Percentiles rank a stretch among this genome's conserved stretches.
Conservation (phyloP, 129 eudicot species). For the Flaveria trinervia region DNA sequence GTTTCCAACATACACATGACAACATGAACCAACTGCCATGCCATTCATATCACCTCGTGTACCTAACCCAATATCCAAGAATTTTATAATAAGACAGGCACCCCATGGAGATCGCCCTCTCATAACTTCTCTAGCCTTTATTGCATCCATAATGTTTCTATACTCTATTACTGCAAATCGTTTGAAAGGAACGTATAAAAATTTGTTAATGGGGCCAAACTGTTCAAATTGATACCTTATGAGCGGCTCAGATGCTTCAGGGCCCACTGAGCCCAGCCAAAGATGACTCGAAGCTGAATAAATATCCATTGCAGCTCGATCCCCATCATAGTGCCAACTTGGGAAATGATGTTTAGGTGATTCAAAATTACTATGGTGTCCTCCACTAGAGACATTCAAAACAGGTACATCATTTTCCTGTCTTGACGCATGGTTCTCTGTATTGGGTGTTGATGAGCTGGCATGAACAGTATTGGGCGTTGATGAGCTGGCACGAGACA, state of each 20-base stretch:
- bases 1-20: constrained; percentile 77
- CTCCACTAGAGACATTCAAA: constrained; percentile 45
- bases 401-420: constrained; percentile 37
- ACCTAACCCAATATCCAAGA: constrained; percentile 80
- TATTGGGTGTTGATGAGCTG: constrained; percentile 23
- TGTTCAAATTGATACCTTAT: constrained; percentile 73
- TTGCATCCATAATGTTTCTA: constrained; percentile 69
- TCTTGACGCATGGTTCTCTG: constrained; percentile 41
- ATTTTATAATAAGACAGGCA: constrained; percentile 62
- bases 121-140: constrained; percentile 79
- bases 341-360: constrained; percentile 52
- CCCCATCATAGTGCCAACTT: constrained; percentile 76
- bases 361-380: constrained; percentile 41
- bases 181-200: constrained; percentile 49
- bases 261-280: constrained; percentile 79
- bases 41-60: constrained; percentile 67
- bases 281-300: constrained; percentile 78
- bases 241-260: constrained; percentile 75
- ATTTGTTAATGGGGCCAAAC: constrained; percentile 73
- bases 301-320: constrained; percentile 71
- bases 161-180: constrained; percentile 78
- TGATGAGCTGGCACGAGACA: constrained; percentile 53
- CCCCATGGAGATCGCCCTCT: constrained; percentile 83
- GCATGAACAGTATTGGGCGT: constrained; percentile 39
- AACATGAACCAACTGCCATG: constrained; percentile 67